Evolutionary conservation across 495 filamentous ascomycete genomes (phyloP), one percentile per base, ranked within the genome.

Genomic region (Lasiosphaeriaceae sp.): DNA sequence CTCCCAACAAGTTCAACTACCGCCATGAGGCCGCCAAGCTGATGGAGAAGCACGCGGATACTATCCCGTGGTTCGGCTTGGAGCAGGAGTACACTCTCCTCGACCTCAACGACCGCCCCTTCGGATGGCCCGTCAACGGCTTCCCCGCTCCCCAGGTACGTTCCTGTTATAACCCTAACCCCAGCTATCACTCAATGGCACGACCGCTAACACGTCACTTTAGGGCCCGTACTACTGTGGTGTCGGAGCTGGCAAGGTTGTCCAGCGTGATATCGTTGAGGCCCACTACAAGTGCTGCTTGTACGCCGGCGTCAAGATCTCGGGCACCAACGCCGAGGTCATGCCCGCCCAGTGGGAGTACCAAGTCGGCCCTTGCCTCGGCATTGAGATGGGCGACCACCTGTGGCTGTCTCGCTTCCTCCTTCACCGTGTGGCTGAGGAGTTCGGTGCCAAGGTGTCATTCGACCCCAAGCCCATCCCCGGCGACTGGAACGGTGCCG

Each of bases 401-500:
- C 90, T 98, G 70, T 98, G 95, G 94, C 82, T 96, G 68, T 90
- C 94, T 59, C 92, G 94, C 58, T 97, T 92, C 84, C 83, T 98
- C 48, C 92, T 97, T 62, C 84, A 92, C 86, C 91, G 94, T 61
- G 90, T 97, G 59, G 89, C 95, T 57, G 94, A 98, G 72, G 94
- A 97, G 69, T 97, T 96, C 69, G 94, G 94, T 73, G 90, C 86
- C 75, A 90, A 91, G 82, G 90, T 97, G 61, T 95, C 94, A 47
- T 90, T 97, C 77, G 83, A 91, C 69, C 94, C 94, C 71, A 98
- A 98, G 87, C 94, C 94, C 64, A 96, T 98, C 74, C 90, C 92
- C 60, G 94, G 94, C 71, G 92, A 97, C 80, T 98, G 94, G 94
- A 98, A 98, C 84, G 95, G 94, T 72, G 92, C 94, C 58, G 94